phyloP scores from a whole-genome alignment of 495 filamentous ascomycete genomes.

The Glonium stellatum region DNA sequence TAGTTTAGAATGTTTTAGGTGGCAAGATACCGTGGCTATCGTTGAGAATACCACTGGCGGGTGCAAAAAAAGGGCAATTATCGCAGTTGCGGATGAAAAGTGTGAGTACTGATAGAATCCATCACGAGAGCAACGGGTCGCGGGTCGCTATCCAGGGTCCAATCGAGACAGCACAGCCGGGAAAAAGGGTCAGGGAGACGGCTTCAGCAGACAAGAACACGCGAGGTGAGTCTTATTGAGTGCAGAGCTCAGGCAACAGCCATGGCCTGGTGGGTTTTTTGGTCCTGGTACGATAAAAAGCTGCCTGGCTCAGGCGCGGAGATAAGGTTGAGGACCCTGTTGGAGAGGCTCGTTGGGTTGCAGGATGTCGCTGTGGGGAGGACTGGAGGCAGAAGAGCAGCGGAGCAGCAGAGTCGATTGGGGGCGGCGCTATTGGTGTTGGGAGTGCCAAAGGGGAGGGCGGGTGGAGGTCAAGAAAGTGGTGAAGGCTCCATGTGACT shows the following conservation, averaged over 20 bases:
- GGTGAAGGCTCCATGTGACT: conserved; percentile 22
- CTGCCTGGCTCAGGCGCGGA: conserved; percentile 17
- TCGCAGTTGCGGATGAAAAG: conserved; percentile 19
- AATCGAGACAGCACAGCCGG: conserved; percentile 1
- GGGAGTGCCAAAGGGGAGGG: conserved; percentile 19
- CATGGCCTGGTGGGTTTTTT: conserved; percentile 19
- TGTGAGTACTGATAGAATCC: conserved; percentile 19
- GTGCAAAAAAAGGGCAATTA: conserved; percentile 4
- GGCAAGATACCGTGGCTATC: neutral
- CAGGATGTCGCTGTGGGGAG: neutral
- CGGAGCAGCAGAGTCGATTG: neutral
- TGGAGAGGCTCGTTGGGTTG: conserved; percentile 4
- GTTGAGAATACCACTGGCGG: neutral
- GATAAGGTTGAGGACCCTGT: conserved; percentile 22
- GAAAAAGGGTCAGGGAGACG: conserved; percentile 9
- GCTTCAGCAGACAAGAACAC: conserved; percentile 25
- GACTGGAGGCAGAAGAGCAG: neutral
- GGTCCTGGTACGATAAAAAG: conserved; percentile 6
- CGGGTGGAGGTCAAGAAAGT: conserved; percentile 15
- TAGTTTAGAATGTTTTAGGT: neutral
- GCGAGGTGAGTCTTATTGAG: conserved; percentile 8
- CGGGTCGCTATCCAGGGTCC: conserved; percentile 14
- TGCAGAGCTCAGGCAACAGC: conserved; percentile 27
- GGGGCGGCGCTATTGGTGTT: conserved; percentile 7
- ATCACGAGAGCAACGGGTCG: conserved; percentile 28